phyloP scores from a whole-genome alignment of 1,284 basidiomycete species.

The Sanghuangporus sanghuang region DNA sequence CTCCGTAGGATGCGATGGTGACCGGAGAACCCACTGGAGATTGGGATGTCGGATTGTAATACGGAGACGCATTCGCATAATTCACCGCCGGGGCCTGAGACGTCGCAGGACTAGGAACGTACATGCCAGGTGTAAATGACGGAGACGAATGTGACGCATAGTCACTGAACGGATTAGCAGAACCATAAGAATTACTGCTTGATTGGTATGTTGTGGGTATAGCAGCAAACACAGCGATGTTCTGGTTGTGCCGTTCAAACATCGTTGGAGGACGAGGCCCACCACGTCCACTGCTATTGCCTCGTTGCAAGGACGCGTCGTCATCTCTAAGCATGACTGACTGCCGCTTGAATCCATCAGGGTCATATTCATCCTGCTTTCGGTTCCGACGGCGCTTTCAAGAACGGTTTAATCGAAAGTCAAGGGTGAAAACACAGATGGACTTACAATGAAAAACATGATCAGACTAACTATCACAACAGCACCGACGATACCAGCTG shows the following conservation, averaged over 20 bases:
- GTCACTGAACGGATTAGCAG: conserved; percentile 20
- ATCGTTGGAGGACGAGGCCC: conserved; percentile 52
- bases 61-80: conserved; percentile 23
- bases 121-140: conserved; percentile 8
- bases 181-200: conserved; percentile 20
- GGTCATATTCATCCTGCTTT: conserved; percentile 42
- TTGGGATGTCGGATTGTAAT: conserved; percentile 16
- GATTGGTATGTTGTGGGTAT: conserved; percentile 25
- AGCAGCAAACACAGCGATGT: conserved; percentile 17
- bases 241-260: conserved; percentile 41
- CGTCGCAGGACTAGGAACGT: not conserved
- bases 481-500: conserved; percentile 43
- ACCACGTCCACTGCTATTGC: conserved; percentile 29
- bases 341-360: conserved; percentile 50
- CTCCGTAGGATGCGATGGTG: conserved; percentile 12
- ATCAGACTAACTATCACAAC: conserved; percentile 43
- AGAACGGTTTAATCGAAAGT: not conserved
- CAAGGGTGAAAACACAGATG: not conserved
- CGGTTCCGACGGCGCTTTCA: conserved; percentile 43
- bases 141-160: conserved; percentile 13
- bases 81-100: conserved; percentile 9
- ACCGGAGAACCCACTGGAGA: conserved; percentile 16
- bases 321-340: conserved; percentile 55
- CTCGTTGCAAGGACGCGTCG: conserved; percentile 27
- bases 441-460: conserved; percentile 50